A percentile compares a stretch with the other conserved stretches of the same genome.
These are phyloP conservation scores for Baudoinia panamericana DNA, from an alignment of 495 filamentous ascomycete species.

Conservation along the genomic window DNA sequence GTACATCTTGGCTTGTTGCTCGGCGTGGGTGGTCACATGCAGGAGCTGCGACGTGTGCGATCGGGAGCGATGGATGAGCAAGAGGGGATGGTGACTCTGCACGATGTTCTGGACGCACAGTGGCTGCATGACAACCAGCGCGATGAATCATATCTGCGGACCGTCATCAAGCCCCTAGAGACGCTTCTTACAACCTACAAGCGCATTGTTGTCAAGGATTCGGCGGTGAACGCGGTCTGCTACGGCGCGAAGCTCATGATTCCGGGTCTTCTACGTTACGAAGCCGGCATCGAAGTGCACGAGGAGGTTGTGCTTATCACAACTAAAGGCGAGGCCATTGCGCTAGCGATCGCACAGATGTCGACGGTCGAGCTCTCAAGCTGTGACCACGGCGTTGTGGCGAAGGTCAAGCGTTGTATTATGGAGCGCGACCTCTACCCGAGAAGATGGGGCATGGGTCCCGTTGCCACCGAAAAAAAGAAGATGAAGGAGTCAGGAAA, in stretches of 20 bases:
- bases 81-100: slow-evolving; percentile 77
- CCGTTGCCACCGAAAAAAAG: slow-evolving; percentile 88
- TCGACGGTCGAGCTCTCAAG: slow-evolving; percentile 80
- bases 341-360: slow-evolving; percentile 90
- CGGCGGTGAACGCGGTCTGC: slow-evolving; percentile 87
- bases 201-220: slow-evolving; percentile 94
- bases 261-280: slow-evolving; percentile 82
- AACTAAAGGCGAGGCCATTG: slow-evolving; percentile 96
- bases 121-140: slow-evolving; percentile 84
- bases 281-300: slow-evolving; percentile 71
- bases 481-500: slow-evolving; percentile 97
- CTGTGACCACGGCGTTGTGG: slow-evolving; percentile 91
- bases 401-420: slow-evolving; percentile 95
- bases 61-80: slow-evolving; percentile 89
- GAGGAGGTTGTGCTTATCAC: slow-evolving; percentile 96
- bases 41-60: slow-evolving; percentile 87
- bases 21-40: slow-evolving; percentile 96
- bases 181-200: slow-evolving; percentile 84
- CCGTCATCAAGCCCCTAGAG: slow-evolving; percentile 81
- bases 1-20: slow-evolving; percentile 87
- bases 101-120: slow-evolving; percentile 91
- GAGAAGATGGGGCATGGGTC: slow-evolving; percentile 84
- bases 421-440: slow-evolving; percentile 98
- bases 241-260: slow-evolving; percentile 98
- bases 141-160: slow-evolving; percentile 76